These are phyloP conservation scores for Claviceps citrina DNA, from an alignment of 2,329 filamentous ascomycete species.

Conservation along the genomic window DNA sequence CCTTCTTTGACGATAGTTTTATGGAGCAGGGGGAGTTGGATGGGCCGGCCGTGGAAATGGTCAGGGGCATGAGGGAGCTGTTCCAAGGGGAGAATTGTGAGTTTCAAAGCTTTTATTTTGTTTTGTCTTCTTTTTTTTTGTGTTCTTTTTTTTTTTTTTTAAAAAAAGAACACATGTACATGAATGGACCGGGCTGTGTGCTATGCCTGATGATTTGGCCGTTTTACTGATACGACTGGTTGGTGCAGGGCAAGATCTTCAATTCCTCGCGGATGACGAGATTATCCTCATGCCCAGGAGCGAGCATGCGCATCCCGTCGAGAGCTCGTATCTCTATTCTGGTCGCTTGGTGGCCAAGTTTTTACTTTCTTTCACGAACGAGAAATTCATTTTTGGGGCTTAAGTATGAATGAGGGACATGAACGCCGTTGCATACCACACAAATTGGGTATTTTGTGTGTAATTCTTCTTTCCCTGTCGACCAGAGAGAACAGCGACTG, in stretches of 20 bases:
- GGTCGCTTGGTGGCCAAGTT: slow-evolving; percentile 39
- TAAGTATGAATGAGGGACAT: slow-evolving; percentile 7
- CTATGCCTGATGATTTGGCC: too few species aligned
- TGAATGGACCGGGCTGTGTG: too few species aligned
- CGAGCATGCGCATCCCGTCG: slow-evolving; percentile 30
- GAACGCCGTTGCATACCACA: too few species aligned
- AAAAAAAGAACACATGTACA: too few species aligned
- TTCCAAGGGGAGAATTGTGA: slow-evolving; percentile 30
- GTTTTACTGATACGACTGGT: too few species aligned
- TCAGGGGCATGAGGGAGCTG: slow-evolving; percentile 27
- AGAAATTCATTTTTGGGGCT: slow-evolving; percentile 31
- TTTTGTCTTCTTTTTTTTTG: too few species aligned
- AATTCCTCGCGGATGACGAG: slow-evolving; percentile 30
- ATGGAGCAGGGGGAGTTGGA: slow-evolving; percentile 31
- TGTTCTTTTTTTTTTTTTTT: too few species aligned
- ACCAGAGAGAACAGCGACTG: too few species aligned
- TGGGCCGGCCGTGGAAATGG: slow-evolving; percentile 28
- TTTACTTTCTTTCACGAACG: slow-evolving; percentile 37
- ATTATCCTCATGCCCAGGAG: slow-evolving; percentile 28
- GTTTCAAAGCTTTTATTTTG: too few species aligned
- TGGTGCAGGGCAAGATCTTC: slow-evolving; percentile 22
- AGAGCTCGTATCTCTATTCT: slow-evolving; percentile 35
- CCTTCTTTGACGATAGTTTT: slow-evolving; percentile 31
- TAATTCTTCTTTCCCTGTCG: too few species aligned
- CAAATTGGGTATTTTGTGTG: too few species aligned